Evolutionary conservation across 306 rosid species (phyloP), one percentile per base, ranked within the genome.

Genomic region (Astragalus glycyphyllos): DNA sequence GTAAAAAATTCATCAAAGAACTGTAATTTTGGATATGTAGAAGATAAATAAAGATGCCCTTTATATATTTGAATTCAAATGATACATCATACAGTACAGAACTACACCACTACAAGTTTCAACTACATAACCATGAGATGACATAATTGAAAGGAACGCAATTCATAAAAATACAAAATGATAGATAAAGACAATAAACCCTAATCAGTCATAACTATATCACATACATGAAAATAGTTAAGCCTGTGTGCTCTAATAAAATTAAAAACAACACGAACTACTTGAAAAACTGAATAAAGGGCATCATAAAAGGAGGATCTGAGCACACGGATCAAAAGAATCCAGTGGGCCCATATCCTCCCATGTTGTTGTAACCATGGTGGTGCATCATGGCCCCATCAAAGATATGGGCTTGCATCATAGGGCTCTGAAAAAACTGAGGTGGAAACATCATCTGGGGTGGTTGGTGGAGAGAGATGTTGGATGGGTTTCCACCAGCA

Each of bases 361-460:
- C 81, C 58, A 74, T 46, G 16, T 71, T 51, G n/a, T 71, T 56
- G 16, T 40, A 37, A 0, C 38, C 58, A 46, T 34, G 38, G 38
- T 34, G 38, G 38, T 6, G 38, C 38, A 34, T 0, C 38, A 34
- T 34, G 4, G 5, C 1, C 38, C 38, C 38, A 34, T 34, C 38
- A 55, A 26, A 20, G 13, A 9, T 17, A 53, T 53, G 58, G 4
- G 58, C 6, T 8, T 53, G 58, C n/a, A 53, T 3, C 1, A 53
- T 53, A 1, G 35, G 13, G 14, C 20, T 20, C n/a, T 20, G 35
- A 53, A 20, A 4, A 32, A 65, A 11, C 0, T 34, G 3, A 0
- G 16, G 40, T 0, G 54, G 53, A 34, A 29, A 65, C 31, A 53
- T 4, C 1, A 20, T 20, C 5, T 37, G 85, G 26, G 26, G 2